Percentiles rank a stretch among this genome's conserved stretches.
Conservation (phyloP, 2,329 filamentous ascomycete genomes). For the Hyphodiscus sp. region DNA sequence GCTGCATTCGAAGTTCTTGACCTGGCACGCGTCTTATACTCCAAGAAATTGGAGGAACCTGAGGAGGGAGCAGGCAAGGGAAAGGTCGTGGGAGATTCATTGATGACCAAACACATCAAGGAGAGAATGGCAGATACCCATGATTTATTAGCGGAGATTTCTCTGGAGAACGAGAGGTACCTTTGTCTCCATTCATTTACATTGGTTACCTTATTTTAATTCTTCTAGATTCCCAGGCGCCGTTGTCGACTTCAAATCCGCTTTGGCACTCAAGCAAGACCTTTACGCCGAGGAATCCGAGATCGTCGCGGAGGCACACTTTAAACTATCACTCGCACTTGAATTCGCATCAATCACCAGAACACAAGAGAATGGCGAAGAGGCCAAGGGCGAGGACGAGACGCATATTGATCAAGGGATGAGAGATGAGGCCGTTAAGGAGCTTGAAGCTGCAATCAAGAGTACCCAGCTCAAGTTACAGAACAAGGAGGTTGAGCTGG, state of each 20-base stretch:
- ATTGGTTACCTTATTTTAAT: constrained; percentile 13
- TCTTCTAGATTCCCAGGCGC: constrained; percentile 65
- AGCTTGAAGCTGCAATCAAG: constrained; percentile 68
- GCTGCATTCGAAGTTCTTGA: constrained; percentile 82
- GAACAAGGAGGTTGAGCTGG: constrained; percentile 61
- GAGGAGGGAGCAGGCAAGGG: constrained; percentile 39
- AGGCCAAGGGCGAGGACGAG: constrained; percentile 29
- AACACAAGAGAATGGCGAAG: constrained; percentile 40
- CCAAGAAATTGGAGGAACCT: constrained; percentile 47
- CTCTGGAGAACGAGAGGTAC: constrained; percentile 85
- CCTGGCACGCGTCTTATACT: constrained; percentile 62
- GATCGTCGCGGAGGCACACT: constrained; percentile 89
- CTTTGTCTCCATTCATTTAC: constrained; percentile 9
- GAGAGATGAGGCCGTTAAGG: constrained; percentile 61
- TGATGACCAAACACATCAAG: constrained; percentile 56
- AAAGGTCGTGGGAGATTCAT: constrained; percentile 36
- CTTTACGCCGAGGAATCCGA: constrained; percentile 77
- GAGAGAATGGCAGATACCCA: constrained; percentile 89
- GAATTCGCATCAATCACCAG: constrained; percentile 82
- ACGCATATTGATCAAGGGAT: constrained; percentile 58
- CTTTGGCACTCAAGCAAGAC: constrained; percentile 71
- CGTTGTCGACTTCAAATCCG: constrained; percentile 73
- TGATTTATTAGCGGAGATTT: constrained; percentile 91
- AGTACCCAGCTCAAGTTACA: constrained; percentile 66
- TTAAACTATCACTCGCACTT: constrained; percentile 88